Evolutionary conservation across 2,329 filamentous ascomycete genomes (phyloP).

Genomic region (Mariannaea sp.): DNA sequence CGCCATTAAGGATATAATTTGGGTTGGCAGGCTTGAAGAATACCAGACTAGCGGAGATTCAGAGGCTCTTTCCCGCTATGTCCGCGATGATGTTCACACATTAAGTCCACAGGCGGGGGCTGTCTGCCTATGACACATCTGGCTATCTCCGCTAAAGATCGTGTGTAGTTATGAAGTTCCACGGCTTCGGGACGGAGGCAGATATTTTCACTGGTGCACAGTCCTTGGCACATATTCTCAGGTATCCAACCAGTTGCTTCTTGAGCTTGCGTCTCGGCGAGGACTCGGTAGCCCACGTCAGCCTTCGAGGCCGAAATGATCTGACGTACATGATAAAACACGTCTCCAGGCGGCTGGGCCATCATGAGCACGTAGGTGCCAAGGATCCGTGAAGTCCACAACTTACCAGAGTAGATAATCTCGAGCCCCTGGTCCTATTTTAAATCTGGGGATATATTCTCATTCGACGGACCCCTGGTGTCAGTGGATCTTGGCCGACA

Average conservation of each 20-base stretch:
- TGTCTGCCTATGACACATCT: neutral
- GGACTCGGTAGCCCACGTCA: conserved; percentile 18
- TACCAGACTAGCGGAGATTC: no score
- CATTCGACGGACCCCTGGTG: neutral
- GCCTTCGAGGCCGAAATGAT: conserved; percentile 7
- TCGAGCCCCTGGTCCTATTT: conserved; percentile 4
- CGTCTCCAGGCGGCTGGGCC: conserved; percentile 4
- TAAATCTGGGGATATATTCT: neutral
- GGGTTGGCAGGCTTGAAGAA: no score
- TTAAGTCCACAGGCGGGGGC: no score
- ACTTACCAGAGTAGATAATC: neutral
- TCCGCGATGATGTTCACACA: no score
- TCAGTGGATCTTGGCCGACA: neutral
- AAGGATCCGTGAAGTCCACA: neutral
- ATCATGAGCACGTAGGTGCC: no score
- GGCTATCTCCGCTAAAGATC: neutral
- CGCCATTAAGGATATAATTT: no score
- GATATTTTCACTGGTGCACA: no score
- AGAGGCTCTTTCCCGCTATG: no score
- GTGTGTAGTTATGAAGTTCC: no score
- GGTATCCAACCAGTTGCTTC: neutral
- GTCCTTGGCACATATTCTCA: neutral
- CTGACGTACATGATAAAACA: conserved; percentile 13
- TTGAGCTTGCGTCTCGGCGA: conserved; percentile 1
- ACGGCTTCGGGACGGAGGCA: no score